Evolutionary conservation across 257 asterid genomes (phyloP), one percentile per base, ranked within the genome.

Genomic region (Solanum megistacrolobum): DNA sequence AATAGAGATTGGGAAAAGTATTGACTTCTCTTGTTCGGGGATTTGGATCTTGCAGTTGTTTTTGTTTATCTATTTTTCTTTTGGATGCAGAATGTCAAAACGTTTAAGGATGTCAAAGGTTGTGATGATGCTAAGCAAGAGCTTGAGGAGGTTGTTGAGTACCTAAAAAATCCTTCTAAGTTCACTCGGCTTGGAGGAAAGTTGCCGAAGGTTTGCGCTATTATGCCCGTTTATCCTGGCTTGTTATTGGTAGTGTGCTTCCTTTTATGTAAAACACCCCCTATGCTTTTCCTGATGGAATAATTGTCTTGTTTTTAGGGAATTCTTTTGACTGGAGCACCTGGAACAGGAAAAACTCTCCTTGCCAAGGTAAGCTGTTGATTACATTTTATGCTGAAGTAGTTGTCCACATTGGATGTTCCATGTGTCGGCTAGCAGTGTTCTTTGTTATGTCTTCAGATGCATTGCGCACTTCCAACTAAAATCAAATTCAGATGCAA

Each of bases 41-140:
- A 82, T 82, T 79, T 43, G 39, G 18, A 79, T 79, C 69, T 48
- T 48, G 69, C 71, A 48, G 71, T 27, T 18, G 27, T 31, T 48
- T 29, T n/a, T 39, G 20, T 31, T 68, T 58, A 27, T 86, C 52
- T 12, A 21, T 87, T 60, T 48, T 86, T 86, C 66, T 89, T 87
- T 72, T 82, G 41, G 58, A 87, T 91, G 89, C 96, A 97, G 99
- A 97, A 96, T 92, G 98, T 95, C 83, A 97, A 97, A 94, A 97
- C 98, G 52, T 97, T 97, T 89, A 97, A 97, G 94, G 99, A 97
- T 88, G 99, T 96, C 89, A 97, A 95, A 92, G 99, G 99, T 81
- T 97, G 99, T 88, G 99, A 97, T 92, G 99, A 97, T 93, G 99
- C 99, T 74, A 97, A 97, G 86, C 98, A 97, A 93, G 99, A 97